Conservation (phyloP, 73 alveolate genomes). For the Paramecium primaurelia region DNA sequence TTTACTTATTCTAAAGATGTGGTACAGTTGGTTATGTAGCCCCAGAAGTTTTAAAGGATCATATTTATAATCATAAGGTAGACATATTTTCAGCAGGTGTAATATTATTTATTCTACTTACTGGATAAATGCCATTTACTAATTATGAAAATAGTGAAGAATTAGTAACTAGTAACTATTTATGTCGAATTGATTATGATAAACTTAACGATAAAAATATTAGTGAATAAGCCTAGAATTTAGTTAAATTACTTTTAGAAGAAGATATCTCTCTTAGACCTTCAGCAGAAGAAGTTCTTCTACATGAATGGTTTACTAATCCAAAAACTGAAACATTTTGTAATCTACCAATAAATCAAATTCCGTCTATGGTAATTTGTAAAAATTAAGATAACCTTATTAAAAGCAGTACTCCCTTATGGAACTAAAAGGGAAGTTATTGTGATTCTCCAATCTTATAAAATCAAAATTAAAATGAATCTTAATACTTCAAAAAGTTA, state of each 20-base stretch:
- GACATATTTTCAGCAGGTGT: constrained; percentile 42
- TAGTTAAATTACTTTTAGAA: not conserved
- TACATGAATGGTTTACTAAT: not conserved
- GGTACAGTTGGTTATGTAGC: constrained; percentile 60
- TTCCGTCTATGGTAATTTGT: not conserved
- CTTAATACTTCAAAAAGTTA: not conserved
- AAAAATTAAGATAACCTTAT: not conserved
- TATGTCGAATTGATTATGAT: not conserved
- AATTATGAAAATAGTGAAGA: not conserved
- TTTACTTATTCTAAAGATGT: not conserved
- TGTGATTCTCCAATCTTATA: not conserved
- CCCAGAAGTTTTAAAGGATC: constrained; percentile 42
- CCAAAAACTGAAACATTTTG: not conserved
- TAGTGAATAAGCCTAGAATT: not conserved
- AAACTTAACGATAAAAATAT: not conserved
- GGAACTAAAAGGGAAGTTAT: not conserved
- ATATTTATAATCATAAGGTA: constrained; percentile 22
- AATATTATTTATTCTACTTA: not conserved
- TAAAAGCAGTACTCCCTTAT: not conserved
- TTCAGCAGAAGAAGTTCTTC: not conserved
- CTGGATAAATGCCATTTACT: constrained; percentile 31
- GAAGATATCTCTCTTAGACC: not conserved
- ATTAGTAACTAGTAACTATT: not conserved
- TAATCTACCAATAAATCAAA: not conserved
- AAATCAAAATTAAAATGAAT: not conserved